Base-by-base conservation (phyloP, 768 basidiomycete genomes). In the Harrya chromipes region DNA sequence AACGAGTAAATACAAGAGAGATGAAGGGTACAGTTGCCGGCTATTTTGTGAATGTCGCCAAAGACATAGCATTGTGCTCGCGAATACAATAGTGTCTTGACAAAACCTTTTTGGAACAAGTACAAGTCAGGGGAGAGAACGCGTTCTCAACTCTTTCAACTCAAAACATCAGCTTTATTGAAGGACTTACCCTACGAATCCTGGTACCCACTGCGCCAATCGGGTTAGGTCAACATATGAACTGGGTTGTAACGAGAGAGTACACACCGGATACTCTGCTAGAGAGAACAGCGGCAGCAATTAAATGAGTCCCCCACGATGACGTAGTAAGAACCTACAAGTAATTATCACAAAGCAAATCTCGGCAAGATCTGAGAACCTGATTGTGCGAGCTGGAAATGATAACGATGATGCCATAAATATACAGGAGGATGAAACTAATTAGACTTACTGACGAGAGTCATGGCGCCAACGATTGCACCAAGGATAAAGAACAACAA, bases 1-100 rank as follows among this genome's bases (percentile, higher is more conserved):
- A 11, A 53, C 10, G 13, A 58, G 57, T 10, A 53, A 20, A 19
- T 1, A 34, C 6, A 54, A 29, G 24, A 54, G 49, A 2, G 44
- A n/a, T 17, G 46, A 50, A 7, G 55, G 57, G 11, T 57, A 55
- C 9, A 48, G 31, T 23, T 14, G n/a, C 4, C 9, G 42, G 16
- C 34, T 38, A 11, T 46, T 40, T 17, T 23, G 50, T 2, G 42
- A 50, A 29, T 56, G 48, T 17, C 21, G 40, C 34, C 48, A 23
- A 20, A 58, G 48, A 20, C 44, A 47, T 27, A 24, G 17, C 40
- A 49, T 38, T 12, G 49, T 57, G 5, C 33, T 39, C 4, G 16
- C 20, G n/a, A 53, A 50, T 8, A 50, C 23, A 16, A 26, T 6
- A 0, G 24, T 46, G 31, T 58, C 55, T 7, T 57, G 55, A 21